Evolutionary conservation across 257 asterid genomes (phyloP).

Genomic region (Solanum megistacrolobum): DNA sequence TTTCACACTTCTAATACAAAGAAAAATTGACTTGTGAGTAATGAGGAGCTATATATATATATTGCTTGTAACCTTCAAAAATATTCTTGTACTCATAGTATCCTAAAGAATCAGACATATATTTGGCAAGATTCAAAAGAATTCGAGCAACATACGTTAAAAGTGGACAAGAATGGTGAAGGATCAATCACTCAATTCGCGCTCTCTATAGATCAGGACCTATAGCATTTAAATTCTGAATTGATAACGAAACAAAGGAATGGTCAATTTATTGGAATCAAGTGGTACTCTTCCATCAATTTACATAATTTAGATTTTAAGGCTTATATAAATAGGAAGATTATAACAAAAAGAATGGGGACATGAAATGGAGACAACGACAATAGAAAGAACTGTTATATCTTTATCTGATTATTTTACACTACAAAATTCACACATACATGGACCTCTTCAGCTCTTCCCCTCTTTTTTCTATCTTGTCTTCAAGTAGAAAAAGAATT

Average conservation of each 20-base stretch:
- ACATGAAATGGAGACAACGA: background rate
- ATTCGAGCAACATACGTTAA: too few species aligned
- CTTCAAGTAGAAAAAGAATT: background rate
- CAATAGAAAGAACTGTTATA: background rate
- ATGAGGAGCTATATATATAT: background rate
- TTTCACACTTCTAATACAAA: background rate
- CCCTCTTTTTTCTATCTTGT: background rate
- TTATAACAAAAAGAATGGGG: background rate
- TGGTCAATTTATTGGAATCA: background rate
- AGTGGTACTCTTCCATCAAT: background rate
- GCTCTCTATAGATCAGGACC: background rate
- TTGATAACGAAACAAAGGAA: background rate
- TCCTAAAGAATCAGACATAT: background rate
- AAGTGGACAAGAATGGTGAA: background rate
- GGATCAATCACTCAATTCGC: background rate
- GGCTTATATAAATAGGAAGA: background rate
- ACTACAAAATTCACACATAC: background rate
- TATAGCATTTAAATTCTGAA: background rate
- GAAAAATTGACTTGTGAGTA: background rate
- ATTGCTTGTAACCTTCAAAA: background rate
- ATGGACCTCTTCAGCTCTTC: background rate
- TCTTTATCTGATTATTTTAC: background rate
- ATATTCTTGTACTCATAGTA: background rate
- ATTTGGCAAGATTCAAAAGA: background rate
- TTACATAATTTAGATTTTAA: background rate